A percentile compares a stretch with the other conserved stretches of the same genome.
phyloP scores from a whole-genome alignment of 192 early-diverging fungal species.

The Funneliformis mosseae region DNA sequence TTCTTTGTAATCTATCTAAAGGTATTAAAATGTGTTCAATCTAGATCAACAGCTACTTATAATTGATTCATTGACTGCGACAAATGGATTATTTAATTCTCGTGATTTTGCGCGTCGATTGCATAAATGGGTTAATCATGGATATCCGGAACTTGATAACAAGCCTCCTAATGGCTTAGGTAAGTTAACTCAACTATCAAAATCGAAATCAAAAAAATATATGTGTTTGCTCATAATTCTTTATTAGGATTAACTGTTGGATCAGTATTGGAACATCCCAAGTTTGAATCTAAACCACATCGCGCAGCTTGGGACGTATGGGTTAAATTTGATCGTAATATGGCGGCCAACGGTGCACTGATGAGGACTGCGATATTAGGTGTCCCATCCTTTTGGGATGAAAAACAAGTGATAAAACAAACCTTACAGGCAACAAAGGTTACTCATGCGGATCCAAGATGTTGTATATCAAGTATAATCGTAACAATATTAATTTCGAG shows the following conservation, averaged over 20 bases:
- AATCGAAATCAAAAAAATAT: neutral
- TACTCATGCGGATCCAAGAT: constrained; percentile 49
- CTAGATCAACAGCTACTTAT: constrained; percentile 65
- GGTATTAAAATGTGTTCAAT: constrained; percentile 42
- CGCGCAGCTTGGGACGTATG: constrained; percentile 46
- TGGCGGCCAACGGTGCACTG: constrained; percentile 47
- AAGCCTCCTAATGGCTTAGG: constrained; percentile 59
- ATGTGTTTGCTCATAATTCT: neutral
- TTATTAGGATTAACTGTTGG: constrained; percentile 49
- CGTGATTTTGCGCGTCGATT: constrained; percentile 55
- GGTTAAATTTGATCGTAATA: constrained; percentile 36
- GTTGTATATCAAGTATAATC: constrained; percentile 40
- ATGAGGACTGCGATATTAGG: constrained; percentile 48
- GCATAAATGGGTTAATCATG: constrained; percentile 54
- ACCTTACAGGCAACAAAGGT: constrained; percentile 45
- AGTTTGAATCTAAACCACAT: constrained; percentile 54
- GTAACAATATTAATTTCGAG: constrained; percentile 44
- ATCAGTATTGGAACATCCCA: constrained; percentile 46
- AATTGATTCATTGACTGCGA: constrained; percentile 51
- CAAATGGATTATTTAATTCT: constrained; percentile 52
- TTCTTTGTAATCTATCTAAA: constrained; percentile 19
- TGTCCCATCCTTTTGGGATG: constrained; percentile 46
- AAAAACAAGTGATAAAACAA: constrained; percentile 43
- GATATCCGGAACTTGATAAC: constrained; percentile 49
- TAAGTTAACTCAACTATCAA: neutral